Base-by-base conservation (phyloP, 2,329 filamentous ascomycete species). In the Beauveria australis region DNA sequence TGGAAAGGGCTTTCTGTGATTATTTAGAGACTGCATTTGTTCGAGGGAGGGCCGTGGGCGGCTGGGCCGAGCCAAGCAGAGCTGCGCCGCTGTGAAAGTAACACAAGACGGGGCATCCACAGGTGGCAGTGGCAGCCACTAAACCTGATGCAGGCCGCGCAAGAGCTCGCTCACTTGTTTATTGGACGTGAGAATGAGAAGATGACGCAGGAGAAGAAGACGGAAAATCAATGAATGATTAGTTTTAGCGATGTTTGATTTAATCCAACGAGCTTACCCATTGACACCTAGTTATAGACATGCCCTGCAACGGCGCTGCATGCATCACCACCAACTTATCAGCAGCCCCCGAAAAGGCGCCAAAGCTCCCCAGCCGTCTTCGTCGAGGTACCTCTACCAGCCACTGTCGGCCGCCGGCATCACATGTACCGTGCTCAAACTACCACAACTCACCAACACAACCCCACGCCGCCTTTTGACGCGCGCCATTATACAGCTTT, bases 401-500 rank as follows among this genome's bases (percentile, higher is more conserved):
- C 46, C 22, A 58, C 33, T 18, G 55, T 28, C 10, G 10, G 24
- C 24, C 10, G 46, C 46, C 18, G 46, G 22, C 28, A 22, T 51
- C 33, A 33, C 46, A 58, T 41, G 55, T 58, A 58, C 46, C 33
- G 28, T 51, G 47, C 30, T 22, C 22, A 18, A 46, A 58, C 28
- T 37, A 54, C 49, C 43, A 22, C 44, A 47, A 48, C 54, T 57
- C 55, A 58, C 55, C 55, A 49, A 58, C 55, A 59, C 48, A 59
- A 59, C 56, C 56, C 56, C 48, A 59, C 56, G 48, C 56, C 56
- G 56, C 56, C 56, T 59, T 59, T 59, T 53, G 56, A 59, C 56
- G 56, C 56, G 56, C 56, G 56, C 56, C 56, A 59, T 59, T 59
- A 59, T 59, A 59, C 56, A 59, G 47, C 56, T 59, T 53, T 59